Evolutionary conservation across 140 eudicot genomes (phyloP), one percentile per base, ranked within the genome.

Genomic region (Ambrosia hybrid): DNA sequence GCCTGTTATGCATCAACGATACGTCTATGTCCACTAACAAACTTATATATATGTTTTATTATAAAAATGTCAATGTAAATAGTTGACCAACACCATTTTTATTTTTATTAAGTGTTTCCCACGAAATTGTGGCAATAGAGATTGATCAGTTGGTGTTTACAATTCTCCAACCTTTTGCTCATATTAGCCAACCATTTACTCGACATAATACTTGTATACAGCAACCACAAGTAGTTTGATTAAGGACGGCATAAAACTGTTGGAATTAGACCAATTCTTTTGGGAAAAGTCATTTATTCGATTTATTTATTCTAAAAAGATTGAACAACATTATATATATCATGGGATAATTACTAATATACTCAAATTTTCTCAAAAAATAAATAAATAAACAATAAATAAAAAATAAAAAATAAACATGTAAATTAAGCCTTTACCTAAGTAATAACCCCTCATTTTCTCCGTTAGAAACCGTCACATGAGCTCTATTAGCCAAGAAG

Each of bases 201-300:
- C 46, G 46, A 41, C 46, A 41, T 41, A 41, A 41, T 41, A 41
- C 46, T 41, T 8, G 9, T 41, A 41, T 41, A 41, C 9, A 41
- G 5, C 62, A 57, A 57, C 5, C 62, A 57, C 62, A 57, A 57
- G 9, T 57, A 57, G 62, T 57, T 57, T 57, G 62, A 17, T 57
- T 21, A 57, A 57, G 8, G 37, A 57, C 62, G 36, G 62, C 62
- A 5, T 17, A 9, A 8, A 11, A 57, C 37, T 21, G 62, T 21
- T 57, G 62, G 62, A 57, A 57, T 57, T 57, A 57, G 62, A 57
- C 62, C 30, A 21, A 57, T 57, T 57, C 62, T 6, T 57, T 57
- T 13, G 7, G 46, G 46, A 41, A 41, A 41, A 41, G 46, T 41
- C 46, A 41, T 41, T 41, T 41, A 41, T 41, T 48, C 9, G 13